Conservation (phyloP, 2,329 filamentous ascomycete species). For the Polytolypa hystricis region DNA sequence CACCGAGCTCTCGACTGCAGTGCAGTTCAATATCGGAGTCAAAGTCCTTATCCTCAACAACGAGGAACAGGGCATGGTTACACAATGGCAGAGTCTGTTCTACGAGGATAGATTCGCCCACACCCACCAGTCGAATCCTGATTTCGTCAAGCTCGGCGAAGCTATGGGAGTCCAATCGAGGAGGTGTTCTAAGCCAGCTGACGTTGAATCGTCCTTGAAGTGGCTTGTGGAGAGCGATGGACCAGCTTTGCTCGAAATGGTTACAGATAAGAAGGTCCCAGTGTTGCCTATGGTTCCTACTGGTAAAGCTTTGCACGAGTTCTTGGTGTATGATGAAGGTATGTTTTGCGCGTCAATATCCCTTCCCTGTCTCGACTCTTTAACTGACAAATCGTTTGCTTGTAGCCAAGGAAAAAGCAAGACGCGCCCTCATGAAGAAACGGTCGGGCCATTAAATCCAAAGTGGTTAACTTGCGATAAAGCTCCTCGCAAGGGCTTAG, state of each 20-base stretch:
- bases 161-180: conserved; percentile 78
- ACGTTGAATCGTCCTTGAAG: conserved; percentile 65
- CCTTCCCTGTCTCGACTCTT: background rate
- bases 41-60: conserved; percentile 95
- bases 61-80: conserved; percentile 97
- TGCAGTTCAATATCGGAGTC: conserved; percentile 92
- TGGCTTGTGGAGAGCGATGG: conserved; percentile 86
- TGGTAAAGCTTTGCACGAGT: conserved; percentile 80
- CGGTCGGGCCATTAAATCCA: background rate
- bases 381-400: background rate
- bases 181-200: conserved; percentile 60
- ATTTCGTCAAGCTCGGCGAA: conserved; percentile 87
- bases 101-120: conserved; percentile 88
- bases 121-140: conserved; percentile 89
- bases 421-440: background rate
- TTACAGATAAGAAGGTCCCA: conserved; percentile 68
- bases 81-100: conserved; percentile 96
- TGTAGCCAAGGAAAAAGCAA: background rate
- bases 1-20: conserved; percentile 83
- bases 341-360: background rate
- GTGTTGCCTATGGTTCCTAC: conserved; percentile 96
- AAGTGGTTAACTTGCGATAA: too few relatives aligned
- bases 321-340: conserved; percentile 64
- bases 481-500: too few relatives aligned
- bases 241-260: conserved; percentile 84